These are phyloP conservation scores for Lenzites betulinus DNA, from an alignment of 768 basidiomycete genomes.

Conservation along the genomic window DNA sequence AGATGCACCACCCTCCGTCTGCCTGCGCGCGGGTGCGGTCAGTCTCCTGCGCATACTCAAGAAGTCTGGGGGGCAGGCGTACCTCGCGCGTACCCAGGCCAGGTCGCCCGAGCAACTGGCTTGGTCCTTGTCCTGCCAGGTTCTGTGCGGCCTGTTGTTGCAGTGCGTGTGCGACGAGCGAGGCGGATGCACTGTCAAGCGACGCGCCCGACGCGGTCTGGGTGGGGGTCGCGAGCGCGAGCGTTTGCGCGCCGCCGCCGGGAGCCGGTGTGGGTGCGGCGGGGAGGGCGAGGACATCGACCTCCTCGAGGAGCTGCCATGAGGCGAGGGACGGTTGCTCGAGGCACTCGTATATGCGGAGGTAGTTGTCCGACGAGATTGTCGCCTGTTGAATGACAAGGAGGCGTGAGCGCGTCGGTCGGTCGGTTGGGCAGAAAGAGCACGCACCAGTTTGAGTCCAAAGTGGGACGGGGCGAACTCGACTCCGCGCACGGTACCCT, in stretches of 20 bases:
- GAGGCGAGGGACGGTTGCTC: conserved; percentile 70
- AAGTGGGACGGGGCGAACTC: conserved; percentile 89
- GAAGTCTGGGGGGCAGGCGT: neutral
- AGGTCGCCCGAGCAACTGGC: conserved; percentile 34
- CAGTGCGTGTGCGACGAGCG: conserved; percentile 64
- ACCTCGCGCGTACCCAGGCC: conserved; percentile 64
- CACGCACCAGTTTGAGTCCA: conserved; percentile 81
- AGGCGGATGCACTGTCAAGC: conserved; percentile 52
- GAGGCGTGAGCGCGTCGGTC: too few relatives aligned
- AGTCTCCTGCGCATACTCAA: neutral
- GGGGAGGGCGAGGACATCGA: conserved; percentile 67
- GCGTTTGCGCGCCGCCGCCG: conserved; percentile 50
- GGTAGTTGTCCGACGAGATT: conserved; percentile 82
- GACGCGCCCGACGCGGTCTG: conserved; percentile 46
- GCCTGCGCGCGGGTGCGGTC: conserved; percentile 38
- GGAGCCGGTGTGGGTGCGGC: conserved; percentile 39
- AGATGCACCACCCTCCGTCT: conserved; percentile 89
- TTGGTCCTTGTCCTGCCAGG: too few relatives aligned
- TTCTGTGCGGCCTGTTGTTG: conserved; percentile 48
- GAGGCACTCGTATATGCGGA: conserved; percentile 90
- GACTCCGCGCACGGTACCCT: conserved; percentile 81
- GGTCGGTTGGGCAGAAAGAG: neutral
- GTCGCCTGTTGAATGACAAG: conserved; percentile 58
- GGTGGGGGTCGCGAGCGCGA: conserved; percentile 71
- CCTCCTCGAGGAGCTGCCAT: conserved; percentile 76